Evolutionary conservation across 768 basidiomycete genomes (phyloP), one percentile per base, ranked within the genome.

Genomic region (Lactarius sp.): DNA sequence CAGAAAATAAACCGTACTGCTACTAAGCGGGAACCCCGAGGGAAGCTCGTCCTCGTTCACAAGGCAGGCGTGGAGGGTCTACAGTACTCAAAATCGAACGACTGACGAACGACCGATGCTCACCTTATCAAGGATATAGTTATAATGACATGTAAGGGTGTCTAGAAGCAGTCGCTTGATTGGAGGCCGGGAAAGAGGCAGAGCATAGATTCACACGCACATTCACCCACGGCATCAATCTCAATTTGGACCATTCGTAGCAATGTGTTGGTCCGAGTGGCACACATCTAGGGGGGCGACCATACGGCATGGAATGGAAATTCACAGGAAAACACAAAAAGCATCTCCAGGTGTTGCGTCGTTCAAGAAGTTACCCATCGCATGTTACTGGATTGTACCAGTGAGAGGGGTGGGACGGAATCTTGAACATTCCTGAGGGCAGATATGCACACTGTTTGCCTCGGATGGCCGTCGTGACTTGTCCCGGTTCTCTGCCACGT

Each of bases 261-360:
- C 53, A 6, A 2, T 5, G 0, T 54, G n/a, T 52, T 53, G 63
- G 6, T 44, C 56, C 27, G 52, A 58, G 31, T 66, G 60, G n/a
- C 62, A 61, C 0, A 57, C 55, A 42, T 59, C 64, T n/a, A n/a
- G n/a, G n/a, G n/a, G n/a, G n/a, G n/a, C n/a, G 60, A 44, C 1
- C 52, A n/a, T 13, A 33, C 9, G 10, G 33, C 5, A 27, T 27
- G 22, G 22, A 27, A 22, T 13, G 14, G 20, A 18, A 18, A 39
- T 66, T 20, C 39, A 69, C 69, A 71, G n/a, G 54, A 59, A 31
- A 69, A 67, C 13, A 71, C 61, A 27, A 13, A 71, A 67, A 2
- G 27, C 41, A 46, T 71, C 70, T 6, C 58, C 56, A 2, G 59
- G 54, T 6, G 34, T 56, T 4, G 67, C 65, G 18, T 37, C 60